A percentile compares a stretch with the other conserved stretches of the same genome.
These are phyloP conservation scores for Gymnopilus junonius DNA, from an alignment of 768 basidiomycete genomes.

Conservation along the genomic window DNA sequence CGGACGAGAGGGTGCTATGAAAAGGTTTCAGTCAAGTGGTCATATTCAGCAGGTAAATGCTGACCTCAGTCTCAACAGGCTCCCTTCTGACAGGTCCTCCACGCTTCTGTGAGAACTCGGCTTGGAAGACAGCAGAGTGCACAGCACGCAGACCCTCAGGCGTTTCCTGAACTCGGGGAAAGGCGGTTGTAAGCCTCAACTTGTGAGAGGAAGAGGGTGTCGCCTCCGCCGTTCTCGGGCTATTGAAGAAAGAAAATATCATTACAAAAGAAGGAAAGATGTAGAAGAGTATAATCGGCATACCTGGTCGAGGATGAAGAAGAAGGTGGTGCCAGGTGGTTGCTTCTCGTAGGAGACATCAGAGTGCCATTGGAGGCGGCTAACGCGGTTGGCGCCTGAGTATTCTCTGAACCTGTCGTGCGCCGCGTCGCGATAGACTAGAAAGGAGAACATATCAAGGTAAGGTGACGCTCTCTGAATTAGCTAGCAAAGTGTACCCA, in stretches of 20 bases:
- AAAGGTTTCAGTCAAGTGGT: not conserved
- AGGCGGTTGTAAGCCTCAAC: constrained; percentile 65
- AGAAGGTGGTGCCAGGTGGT: constrained; percentile 59
- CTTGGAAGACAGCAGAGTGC: constrained; percentile 58
- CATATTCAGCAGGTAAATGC: not conserved
- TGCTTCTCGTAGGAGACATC: constrained; percentile 64
- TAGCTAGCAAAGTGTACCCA: constrained; percentile 26
- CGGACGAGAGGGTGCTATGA: constrained; percentile 59
- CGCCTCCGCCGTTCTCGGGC: constrained; percentile 45
- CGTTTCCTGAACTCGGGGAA: constrained; percentile 59
- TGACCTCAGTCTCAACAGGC: constrained; percentile 39
- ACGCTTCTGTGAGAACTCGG: constrained; percentile 45
- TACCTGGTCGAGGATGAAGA: constrained; percentile 57
- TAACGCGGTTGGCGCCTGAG: constrained; percentile 44
- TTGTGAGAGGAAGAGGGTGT: constrained; percentile 61
- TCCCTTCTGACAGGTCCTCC: constrained; percentile 56
- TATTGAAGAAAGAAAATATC: constrained; percentile 1
- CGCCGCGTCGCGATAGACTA: constrained; percentile 55
- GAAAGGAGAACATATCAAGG: not conserved
- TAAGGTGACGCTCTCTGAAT: not conserved
- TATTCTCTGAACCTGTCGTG: constrained; percentile 49
- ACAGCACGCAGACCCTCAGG: constrained; percentile 61
- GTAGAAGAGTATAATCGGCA: constrained; percentile 20
- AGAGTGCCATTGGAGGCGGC: constrained; percentile 55
- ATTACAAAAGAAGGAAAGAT: not conserved